Conservation (phyloP, 176 grass and related monocot species). For the Eragrostis nindensis region DNA sequence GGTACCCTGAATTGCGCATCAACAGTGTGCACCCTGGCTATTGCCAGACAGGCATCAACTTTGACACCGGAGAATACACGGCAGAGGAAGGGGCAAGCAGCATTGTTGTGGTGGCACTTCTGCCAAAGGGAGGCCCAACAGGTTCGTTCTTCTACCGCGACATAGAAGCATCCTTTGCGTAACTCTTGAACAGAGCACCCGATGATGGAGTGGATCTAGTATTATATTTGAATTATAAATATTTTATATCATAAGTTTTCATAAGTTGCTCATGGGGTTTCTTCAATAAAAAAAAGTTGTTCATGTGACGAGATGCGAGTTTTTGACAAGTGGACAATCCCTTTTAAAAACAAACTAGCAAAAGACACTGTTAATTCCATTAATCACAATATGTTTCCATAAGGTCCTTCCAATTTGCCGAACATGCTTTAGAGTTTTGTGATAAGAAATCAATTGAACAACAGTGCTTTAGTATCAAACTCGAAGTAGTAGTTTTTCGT, state of each 20-base stretch:
- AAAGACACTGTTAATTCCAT: too few relatives aligned
- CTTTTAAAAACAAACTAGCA: too few relatives aligned
- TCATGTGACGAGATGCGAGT: too few relatives aligned
- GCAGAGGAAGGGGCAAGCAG: constrained; percentile 60
- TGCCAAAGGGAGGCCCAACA: constrained; percentile 52
- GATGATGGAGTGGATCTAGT: not conserved
- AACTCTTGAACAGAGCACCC: not conserved
- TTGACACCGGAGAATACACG: constrained; percentile 31
- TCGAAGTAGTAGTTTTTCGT: constrained; percentile 1
- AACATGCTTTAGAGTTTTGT: too few relatives aligned
- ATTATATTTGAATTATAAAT: not conserved
- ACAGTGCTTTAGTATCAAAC: not conserved
- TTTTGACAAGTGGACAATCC: not conserved
- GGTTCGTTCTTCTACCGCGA: constrained; percentile 43
- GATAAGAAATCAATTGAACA: too few relatives aligned
- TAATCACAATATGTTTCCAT: too few relatives aligned
- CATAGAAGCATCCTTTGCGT: constrained; percentile 20
- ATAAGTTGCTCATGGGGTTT: too few relatives aligned
- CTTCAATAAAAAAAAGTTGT: too few relatives aligned
- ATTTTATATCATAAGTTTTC: too few relatives aligned
- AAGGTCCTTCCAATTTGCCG: too few relatives aligned
- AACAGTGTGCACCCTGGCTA: constrained; percentile 65
- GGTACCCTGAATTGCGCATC: constrained; percentile 23
- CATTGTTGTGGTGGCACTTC: constrained; percentile 47
- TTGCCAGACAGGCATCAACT: constrained; percentile 67